Percentiles rank a stretch among this genome's conserved stretches.
Conservation (phyloP, 2,329 filamentous ascomycete species). For the Apiospora hydei region DNA sequence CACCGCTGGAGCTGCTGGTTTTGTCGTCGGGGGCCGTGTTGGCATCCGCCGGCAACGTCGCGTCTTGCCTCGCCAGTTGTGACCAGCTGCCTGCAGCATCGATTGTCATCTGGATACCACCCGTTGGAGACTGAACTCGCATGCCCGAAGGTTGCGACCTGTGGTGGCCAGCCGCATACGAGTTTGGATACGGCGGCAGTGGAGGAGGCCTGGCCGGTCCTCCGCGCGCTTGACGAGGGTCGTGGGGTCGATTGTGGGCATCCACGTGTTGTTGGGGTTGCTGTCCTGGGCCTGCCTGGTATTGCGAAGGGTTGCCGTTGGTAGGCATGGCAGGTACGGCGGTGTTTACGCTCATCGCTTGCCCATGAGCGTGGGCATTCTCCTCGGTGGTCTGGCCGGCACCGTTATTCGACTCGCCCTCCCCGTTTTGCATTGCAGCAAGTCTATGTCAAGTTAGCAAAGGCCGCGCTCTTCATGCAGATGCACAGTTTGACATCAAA, state of each 20-base stretch:
- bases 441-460: conserved; percentile 43
- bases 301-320: conserved; percentile 24
- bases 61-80: conserved; percentile 84
- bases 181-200: conserved; percentile 57
- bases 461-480: neutral
- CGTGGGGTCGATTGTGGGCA: conserved; percentile 19
- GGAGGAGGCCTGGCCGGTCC: conserved; percentile 26
- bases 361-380: conserved; percentile 32
- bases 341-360: conserved; percentile 29
- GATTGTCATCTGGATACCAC: conserved; percentile 89
- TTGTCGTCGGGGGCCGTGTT: conserved; percentile 61
- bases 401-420: conserved; percentile 25
- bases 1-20: conserved; percentile 67
- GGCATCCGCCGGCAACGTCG: conserved; percentile 74
- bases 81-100: conserved; percentile 92
- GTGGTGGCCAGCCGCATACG: conserved; percentile 53
- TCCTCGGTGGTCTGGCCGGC: conserved; percentile 27
- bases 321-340: conserved; percentile 24
- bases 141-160: conserved; percentile 65
- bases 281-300: conserved; percentile 24
- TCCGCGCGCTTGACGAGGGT: conserved; percentile 18
- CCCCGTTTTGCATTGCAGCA: conserved; percentile 42
- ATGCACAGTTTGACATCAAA: conserved; percentile 20
- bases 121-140: conserved; percentile 77
- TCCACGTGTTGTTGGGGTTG: conserved; percentile 21